Conservation (phyloP, 2,329 filamentous ascomycete genomes). For the Metarhizium anisopliae region DNA sequence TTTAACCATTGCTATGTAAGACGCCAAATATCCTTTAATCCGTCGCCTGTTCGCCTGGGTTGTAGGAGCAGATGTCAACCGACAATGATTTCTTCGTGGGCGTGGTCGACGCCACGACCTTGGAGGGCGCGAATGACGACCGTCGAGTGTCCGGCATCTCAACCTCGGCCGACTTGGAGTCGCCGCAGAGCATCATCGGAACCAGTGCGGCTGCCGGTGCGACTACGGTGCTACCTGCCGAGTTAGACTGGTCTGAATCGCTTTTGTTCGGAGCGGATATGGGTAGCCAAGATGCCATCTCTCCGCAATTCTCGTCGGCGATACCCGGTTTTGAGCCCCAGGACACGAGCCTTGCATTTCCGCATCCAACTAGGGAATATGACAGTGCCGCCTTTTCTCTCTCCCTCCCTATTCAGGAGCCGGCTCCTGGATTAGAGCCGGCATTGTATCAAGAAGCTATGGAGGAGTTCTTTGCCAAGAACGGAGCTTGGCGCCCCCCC, state of each 20-base stretch:
- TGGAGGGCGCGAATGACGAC: no score
- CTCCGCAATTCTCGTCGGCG: not conserved
- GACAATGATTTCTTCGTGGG: constrained; percentile 4
- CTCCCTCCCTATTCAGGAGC: not conserved
- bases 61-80: constrained; percentile 2
- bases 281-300: not conserved
- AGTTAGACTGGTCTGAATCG: constrained; percentile 6
- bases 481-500: constrained; percentile 31
- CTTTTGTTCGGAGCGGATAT: constrained; percentile 5
- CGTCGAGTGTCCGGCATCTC: not conserved
- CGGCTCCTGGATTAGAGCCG: not conserved
- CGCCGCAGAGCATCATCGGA: not conserved
- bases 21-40: not conserved
- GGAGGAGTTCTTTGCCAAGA: constrained; percentile 29
- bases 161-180: not conserved
- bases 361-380: not conserved
- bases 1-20: not conserved
- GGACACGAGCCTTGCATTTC: constrained; percentile 1
- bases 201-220: not conserved
- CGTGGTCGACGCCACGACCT: constrained; percentile 1
- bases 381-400: not conserved
- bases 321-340: constrained; percentile 2
- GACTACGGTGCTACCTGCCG: not conserved
- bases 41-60: not conserved
- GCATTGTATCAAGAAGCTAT: constrained; percentile 14